Base-by-base conservation (phyloP, 805 yeast species). In the Debaryomyces tyrocola region DNA sequence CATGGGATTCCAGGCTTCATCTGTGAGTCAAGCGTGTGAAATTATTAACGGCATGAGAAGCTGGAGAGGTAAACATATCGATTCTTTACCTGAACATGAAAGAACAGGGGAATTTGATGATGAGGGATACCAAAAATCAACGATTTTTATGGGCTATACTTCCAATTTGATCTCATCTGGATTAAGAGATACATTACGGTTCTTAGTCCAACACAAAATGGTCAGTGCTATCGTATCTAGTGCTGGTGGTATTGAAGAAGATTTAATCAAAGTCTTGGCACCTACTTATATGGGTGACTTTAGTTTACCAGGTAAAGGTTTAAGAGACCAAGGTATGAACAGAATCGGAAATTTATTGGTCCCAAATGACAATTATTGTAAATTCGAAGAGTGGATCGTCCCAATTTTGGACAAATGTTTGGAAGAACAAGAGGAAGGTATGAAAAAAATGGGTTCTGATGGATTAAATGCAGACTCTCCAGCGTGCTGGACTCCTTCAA, bases 211-310 rank as follows among this genome's bases (percentile, higher is more conserved):
- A 67, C 84, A 95, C 72, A 92, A 90, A 67, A 87, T 87, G 80
- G 96, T 94, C 38, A 86, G 90, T 58, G 98, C 96, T 14, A 82
- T 94, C 58, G 99, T 94, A 41, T 86, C 98, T n/a, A 80, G 92
- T 51, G 99, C 97, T 18, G 99, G 99, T 55, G 99, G 99, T 55
- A 84, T 94, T 51, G 99, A 94, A 67, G 99, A 94, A 73, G 99
- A 94, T 70, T 72, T 94, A 41, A 94, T 94, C 75, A 94, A 94
- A 69, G 90, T 96, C 64, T 75, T 94, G 46, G 99, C 98, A 2
- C 97, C 97, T 46, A 94, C 99, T 6, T 91, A 84, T 60, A 74
- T 95, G 77, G 97, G 99, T 44, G 97, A 90, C 42, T 94, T 90
- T 66, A 66, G 85, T 37, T 75, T 92, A 55, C 82, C 84, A 12